These are phyloP conservation scores for Nigrospora osmanthi DNA, from an alignment of 2,329 filamentous ascomycete species.

Conservation along the genomic window DNA sequence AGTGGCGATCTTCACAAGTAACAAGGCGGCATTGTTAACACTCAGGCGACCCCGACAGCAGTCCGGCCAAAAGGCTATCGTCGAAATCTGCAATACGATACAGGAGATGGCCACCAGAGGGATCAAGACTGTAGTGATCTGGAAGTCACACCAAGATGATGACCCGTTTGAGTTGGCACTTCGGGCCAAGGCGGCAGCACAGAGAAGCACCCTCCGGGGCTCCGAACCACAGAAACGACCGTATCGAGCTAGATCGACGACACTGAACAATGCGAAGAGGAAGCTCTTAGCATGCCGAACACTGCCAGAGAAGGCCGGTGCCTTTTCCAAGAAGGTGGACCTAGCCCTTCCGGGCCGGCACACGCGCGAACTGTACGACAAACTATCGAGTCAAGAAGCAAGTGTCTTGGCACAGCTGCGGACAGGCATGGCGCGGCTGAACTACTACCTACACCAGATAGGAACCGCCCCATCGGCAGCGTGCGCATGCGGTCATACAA, in stretches of 20 bases:
- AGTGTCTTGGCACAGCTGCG: neutral
- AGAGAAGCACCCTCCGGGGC: neutral
- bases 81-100: neutral
- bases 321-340: neutral
- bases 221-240: neutral
- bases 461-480: neutral
- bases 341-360: neutral
- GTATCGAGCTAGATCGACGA: conserved; percentile 3
- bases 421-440: neutral
- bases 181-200: neutral
- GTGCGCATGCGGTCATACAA: neutral
- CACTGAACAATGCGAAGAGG: neutral
- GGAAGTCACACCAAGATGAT: conserved; percentile 1
- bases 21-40: conserved; percentile 1
- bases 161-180: neutral
- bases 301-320: neutral
- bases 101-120: neutral
- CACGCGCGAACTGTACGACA: neutral
- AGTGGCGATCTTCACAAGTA: conserved; percentile 1
- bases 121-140: conserved; percentile 1
- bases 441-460: neutral
- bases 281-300: neutral
- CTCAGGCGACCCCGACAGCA: neutral
- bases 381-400: neutral
- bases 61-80: conserved; percentile 1